Percentiles rank a stretch among this genome's conserved stretches.
These are phyloP conservation scores for Macadamia integrifolia DNA, from an alignment of 164 flowering plant species.

Conservation along the genomic window DNA sequence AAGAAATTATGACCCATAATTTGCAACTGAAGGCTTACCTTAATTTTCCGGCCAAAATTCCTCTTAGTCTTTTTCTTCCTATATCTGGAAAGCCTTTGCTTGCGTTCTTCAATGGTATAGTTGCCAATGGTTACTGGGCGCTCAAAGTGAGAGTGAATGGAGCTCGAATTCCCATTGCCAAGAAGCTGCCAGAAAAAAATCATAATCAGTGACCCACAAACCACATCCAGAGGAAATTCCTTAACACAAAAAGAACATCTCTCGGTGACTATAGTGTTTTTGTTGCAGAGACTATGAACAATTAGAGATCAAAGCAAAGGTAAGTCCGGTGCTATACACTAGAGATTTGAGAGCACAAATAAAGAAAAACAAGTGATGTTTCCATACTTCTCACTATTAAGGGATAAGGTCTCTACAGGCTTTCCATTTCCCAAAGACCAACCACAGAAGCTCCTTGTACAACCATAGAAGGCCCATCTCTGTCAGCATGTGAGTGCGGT, in stretches of 20 bases:
- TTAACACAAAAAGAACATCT: conserved; percentile 44
- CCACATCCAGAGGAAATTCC: conserved; percentile 42
- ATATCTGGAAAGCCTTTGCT: conserved; percentile 86
- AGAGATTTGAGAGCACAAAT: not conserved
- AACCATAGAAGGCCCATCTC: not conserved
- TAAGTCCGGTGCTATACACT: conserved; percentile 1
- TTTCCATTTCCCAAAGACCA: not conserved
- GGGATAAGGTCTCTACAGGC: not conserved
- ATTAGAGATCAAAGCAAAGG: conserved; percentile 10
- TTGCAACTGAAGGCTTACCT: conserved; percentile 40
- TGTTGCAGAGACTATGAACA: conserved; percentile 16
- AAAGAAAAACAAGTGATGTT: not conserved
- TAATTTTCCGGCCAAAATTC: conserved; percentile 90
- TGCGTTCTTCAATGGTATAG: conserved; percentile 64
- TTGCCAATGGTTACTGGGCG: conserved; percentile 29
- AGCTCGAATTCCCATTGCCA: conserved; percentile 39
- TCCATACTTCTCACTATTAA: not conserved
- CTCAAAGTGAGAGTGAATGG: conserved; percentile 38
- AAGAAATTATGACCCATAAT: not conserved
- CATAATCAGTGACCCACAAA: conserved; percentile 48
- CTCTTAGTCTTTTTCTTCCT: conserved; percentile 85
- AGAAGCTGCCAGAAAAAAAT: conserved; percentile 78
- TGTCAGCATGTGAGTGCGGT: not conserved
- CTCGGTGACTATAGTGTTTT: conserved; percentile 28
- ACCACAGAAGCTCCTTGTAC: not conserved